Conservation (phyloP, 495 filamentous ascomycete species). For the Jackrogersella multiformis region DNA sequence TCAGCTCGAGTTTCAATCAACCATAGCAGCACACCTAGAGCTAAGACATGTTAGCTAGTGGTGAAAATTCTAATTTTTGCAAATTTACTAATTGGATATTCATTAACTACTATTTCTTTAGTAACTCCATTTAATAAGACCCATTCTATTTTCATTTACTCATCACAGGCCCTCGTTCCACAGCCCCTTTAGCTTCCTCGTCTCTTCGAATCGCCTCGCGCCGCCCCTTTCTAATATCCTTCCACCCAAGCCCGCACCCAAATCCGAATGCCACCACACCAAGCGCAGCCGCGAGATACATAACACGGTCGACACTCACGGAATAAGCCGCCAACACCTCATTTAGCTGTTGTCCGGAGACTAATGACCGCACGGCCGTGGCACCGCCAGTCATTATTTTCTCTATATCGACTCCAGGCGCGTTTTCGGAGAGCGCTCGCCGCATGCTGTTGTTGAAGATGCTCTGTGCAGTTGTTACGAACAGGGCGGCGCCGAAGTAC, state of each 20-base stretch:
- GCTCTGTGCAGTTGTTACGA: neutral
- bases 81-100: neutral
- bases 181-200: neutral
- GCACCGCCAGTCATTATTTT: neutral
- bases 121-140: neutral
- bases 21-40: too few relatives aligned
- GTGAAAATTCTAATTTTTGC: too few relatives aligned
- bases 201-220: neutral
- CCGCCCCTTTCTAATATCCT: constrained; percentile 2
- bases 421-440: neutral
- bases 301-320: neutral
- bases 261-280: neutral
- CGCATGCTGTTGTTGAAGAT: constrained; percentile 5
- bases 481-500: neutral
- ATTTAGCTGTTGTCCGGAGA: neutral
- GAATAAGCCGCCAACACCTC: neutral
- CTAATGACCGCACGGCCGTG: neutral
- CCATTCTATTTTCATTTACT: neutral
- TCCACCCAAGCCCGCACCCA: neutral
- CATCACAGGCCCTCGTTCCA: neutral
- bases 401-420: neutral
- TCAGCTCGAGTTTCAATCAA: too few relatives aligned
- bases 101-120: neutral
- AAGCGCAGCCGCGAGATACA: neutral
- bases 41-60: too few relatives aligned